Percentiles rank a stretch among this genome's conserved stretches.
Evolutionary conservation across 768 basidiomycete genomes (phyloP).

Genomic region (Pulveroboletus sp.): DNA sequence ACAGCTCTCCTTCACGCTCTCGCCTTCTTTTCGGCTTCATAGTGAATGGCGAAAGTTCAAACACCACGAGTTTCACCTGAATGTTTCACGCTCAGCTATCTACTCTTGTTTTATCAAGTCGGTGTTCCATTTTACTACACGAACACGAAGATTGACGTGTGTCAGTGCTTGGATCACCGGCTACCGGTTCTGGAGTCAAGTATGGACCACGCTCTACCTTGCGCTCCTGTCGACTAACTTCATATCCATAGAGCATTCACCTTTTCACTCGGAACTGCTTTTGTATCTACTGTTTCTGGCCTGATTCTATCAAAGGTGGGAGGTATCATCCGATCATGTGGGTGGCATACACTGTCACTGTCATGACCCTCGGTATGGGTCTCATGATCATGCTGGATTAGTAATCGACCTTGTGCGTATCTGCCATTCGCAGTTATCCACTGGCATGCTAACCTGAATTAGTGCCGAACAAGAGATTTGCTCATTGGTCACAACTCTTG

Average conservation of each 20-base stretch:
- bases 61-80: not conserved
- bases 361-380: constrained; percentile 63
- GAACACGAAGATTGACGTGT: constrained; percentile 5
- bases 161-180: constrained; percentile 61
- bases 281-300: constrained; percentile 51
- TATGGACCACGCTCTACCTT: constrained; percentile 24
- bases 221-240: not conserved
- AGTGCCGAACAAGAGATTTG: constrained; percentile 64
- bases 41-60: constrained; percentile 15
- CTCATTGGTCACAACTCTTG: constrained; percentile 61
- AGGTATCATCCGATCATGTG: constrained; percentile 61
- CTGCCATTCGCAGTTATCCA: not conserved
- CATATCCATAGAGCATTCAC: constrained; percentile 56
- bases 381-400: constrained; percentile 70
- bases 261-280: constrained; percentile 58
- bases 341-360: constrained; percentile 49
- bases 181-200: constrained; percentile 66
- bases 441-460: constrained; percentile 8
- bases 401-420: constrained; percentile 36
- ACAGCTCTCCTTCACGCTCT: constrained; percentile 59
- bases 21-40: constrained; percentile 49
- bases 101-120: constrained; percentile 72
- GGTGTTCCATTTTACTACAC: not conserved
- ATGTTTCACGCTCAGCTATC: constrained; percentile 36
- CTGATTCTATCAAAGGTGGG: constrained; percentile 54